Evolutionary conservation across 2,329 filamentous ascomycete genomes (phyloP), one percentile per base, ranked within the genome.

Genomic region (Colletotrichum endophyticum): DNA sequence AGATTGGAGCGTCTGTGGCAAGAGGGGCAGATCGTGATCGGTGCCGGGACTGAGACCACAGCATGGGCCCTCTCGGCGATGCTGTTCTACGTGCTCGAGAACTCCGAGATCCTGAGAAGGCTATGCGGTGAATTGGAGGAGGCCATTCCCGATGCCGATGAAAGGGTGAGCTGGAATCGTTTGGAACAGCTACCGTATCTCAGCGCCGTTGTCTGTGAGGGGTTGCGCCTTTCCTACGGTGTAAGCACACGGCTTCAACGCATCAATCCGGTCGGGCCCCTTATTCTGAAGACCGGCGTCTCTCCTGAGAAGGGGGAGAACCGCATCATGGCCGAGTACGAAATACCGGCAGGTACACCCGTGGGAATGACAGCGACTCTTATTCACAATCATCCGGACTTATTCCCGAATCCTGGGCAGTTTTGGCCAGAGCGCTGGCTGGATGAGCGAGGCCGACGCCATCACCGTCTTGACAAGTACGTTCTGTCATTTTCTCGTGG

Each of bases 321-420:
- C 77, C 81, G 66, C 77, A 73, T 80, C 3, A 84, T 82, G 49
- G 73, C 79, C 19, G 76, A 79, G 9, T 81, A 82, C 78, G 68
- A 78, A 2, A 84, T 86, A 34, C 84, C 83, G 9, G 66, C 77
- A 1, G 78, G 80, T 11, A 82, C 81, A 0, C 83, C 85, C 1
- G 81, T 88, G 7, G 81, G 83, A 30, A 85, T 85, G 84, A 84
- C 84, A 2, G 81, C 82, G 27, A 80, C 83, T 19, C 78, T 75
- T 27, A 71, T 82, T 30, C 79, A 81, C 71, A 79, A 75, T 22
- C 77, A 83, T 64, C 75, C 79, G 15, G 32, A 64, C 1, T 59
- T 82, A 11, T 83, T 78, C 70, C 79, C 80, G 1, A 49, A 76
- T 4, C 80, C 82, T 3, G 34, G 67, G 9, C 30, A 72, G 22